Evolutionary conservation across 2,329 filamentous ascomycete species (phyloP), one percentile per base, ranked within the genome.

Genomic region (Lachnellula cervina): DNA sequence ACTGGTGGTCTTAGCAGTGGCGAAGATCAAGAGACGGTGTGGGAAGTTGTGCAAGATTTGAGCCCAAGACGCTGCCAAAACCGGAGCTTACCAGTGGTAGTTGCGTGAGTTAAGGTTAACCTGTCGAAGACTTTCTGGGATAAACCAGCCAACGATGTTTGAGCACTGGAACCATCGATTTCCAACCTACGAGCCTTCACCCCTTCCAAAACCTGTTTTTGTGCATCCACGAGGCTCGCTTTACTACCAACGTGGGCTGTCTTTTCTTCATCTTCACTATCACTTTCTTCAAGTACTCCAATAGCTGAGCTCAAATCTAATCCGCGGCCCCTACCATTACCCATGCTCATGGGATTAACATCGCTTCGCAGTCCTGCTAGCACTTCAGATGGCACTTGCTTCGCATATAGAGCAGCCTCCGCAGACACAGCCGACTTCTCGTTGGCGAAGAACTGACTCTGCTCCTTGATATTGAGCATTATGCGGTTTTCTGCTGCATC

Each of bases 401-500:
- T 80, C 6, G 83, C 80, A 68, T 90, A 91, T 19, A 68, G 40
- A n/a, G 60, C 59, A 19, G 74, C 71, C 35, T 75, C 72, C 43
- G 70, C 70, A 3, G 68, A 66, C 11, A 69, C 65, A 32, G 74
- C 70, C 1, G 71, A 69, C 43, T 75, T 70, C 19, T 80, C 77
- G 58, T 79, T 81, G 0, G 86, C 85, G 68, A 95, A 93, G 71
- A 96, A 92, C 13, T 82, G 84, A 68, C 83, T 89, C 69, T 96
- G 90, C 67, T 97, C 90, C 62, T 89, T 90, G 66, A 97, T 87
- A 59, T 92, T 93, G 51, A 99, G 82, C 52, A 88, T 83, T 59
- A 97, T 87, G 19, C 89, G 84, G 58, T 87, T 83, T 63, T 94
- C 88, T 61, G 87, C 82, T 17, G 82, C 79, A 54, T 90, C 84